Conservation (phyloP, 768 basidiomycete genomes). For the Candolleomyces efflorescens region DNA sequence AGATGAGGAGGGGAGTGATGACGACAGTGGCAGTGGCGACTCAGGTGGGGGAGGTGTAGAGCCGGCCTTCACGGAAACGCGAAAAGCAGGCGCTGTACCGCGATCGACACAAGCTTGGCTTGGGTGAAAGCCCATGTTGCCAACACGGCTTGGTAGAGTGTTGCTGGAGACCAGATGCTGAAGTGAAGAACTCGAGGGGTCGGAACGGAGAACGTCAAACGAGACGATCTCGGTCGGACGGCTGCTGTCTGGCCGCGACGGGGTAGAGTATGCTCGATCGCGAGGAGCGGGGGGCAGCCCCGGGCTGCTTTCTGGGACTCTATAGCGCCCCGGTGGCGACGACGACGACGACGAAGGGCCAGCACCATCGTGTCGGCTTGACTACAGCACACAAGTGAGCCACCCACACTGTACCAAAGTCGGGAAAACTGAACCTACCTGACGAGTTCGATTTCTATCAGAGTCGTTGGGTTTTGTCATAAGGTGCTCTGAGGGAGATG, state of each 20-base stretch:
- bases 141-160: conserved; percentile 29
- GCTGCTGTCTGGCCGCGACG: background rate
- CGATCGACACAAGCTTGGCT: conserved; percentile 22
- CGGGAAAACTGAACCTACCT: background rate
- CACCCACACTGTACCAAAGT: background rate
- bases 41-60: conserved; percentile 9
- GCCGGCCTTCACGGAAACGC: conserved; percentile 26
- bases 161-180: conserved; percentile 41
- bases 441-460: no score
- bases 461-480: background rate
- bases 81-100: conserved; percentile 33
- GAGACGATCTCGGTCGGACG: conserved; percentile 19
- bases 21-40: conserved; percentile 1
- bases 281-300: background rate
- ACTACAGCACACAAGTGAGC: background rate
- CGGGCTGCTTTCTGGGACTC: background rate
- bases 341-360: background rate
- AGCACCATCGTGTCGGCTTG: background rate
- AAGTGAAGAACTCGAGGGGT: conserved; percentile 36
- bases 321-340: background rate
- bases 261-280: background rate
- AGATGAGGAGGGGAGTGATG: background rate
- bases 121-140: conserved; percentile 9
- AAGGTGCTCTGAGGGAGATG: conserved; percentile 15
- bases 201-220: conserved; percentile 43